Evolutionary conservation across 2,329 filamentous ascomycete genomes (phyloP).

Genomic region (Byssothecium circinans): DNA sequence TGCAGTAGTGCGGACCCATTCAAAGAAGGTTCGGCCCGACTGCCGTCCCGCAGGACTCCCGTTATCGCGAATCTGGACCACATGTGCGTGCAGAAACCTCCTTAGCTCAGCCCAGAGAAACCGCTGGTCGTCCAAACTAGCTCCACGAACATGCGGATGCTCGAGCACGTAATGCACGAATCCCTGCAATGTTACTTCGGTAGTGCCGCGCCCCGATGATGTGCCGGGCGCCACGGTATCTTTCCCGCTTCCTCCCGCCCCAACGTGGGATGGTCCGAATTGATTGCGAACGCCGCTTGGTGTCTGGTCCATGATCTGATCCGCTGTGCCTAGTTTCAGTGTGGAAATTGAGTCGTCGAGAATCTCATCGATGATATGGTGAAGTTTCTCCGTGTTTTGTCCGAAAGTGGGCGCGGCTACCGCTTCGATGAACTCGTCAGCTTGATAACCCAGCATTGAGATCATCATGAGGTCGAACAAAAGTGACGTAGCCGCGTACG

Average conservation of each 20-base stretch:
- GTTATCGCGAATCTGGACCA: conserved; percentile 9
- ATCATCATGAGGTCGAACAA: conserved; percentile 33
- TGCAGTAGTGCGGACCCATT: conserved; percentile 16
- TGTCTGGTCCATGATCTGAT: conserved; percentile 3
- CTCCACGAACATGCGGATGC: conserved; percentile 11
- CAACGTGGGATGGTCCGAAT: not conserved
- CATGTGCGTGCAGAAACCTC: conserved; percentile 19
- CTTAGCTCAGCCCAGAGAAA: conserved; percentile 13
- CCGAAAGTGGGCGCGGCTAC: conserved; percentile 13
- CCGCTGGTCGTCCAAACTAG: not conserved
- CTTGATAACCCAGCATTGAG: conserved; percentile 28
- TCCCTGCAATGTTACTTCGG: conserved; percentile 6
- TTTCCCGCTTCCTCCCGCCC: not conserved
- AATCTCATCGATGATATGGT: conserved; percentile 1
- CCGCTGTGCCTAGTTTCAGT: conserved; percentile 3
- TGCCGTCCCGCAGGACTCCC: not conserved
- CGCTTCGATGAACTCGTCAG: conserved; percentile 30
- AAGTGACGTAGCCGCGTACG: no score
- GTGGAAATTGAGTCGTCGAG: no score
- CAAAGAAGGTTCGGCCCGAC: conserved; percentile 11
- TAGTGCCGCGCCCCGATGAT: not conserved
- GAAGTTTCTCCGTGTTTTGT: conserved; percentile 6
- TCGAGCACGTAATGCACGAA: conserved; percentile 10
- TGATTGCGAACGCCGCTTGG: not conserved
- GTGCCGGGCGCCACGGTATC: not conserved